Evolutionary conservation across 2,329 filamentous ascomycete genomes (phyloP), one percentile per base, ranked within the genome.

Genomic region (Myriangium duriaei): DNA sequence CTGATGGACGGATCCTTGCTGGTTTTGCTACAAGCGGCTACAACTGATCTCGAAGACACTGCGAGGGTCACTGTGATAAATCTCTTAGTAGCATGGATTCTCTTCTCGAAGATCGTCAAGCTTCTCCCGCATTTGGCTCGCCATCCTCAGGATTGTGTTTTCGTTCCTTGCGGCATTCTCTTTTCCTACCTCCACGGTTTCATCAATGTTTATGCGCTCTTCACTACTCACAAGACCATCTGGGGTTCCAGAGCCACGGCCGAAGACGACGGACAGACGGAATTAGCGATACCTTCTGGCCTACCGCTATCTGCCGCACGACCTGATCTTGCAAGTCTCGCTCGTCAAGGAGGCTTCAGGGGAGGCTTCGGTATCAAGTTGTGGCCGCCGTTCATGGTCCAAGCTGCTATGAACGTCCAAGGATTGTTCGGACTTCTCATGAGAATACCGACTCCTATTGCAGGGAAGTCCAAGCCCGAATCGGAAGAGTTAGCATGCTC

Each of bases 111-210:
- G 60, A 50, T 66, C 12, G 54, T 75, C 45, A 79, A 79, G 59
- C 55, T 74, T 11, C 51, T 67, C 1, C 62, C 68, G 0, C 67
- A 76, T 48, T 69, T 75, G 43, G 38, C 48, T 3, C 61, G 60
- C 0, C 43, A 76, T 43, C 74, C 73, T 0, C 40, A 49, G 1
- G 74, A 80, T 49, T 43, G 74, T 2, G 34, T 57, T 0, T 64
- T 69, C 40, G 55, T 78, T 1, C 64, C 68, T 0, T 56, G 50
- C 0, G 67, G 70, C 31, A 48, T 77, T 11, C 7, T 61, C 0
- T 80, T 78, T 49, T 68, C 61, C 1, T 80, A 77, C 46, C 52
- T 60, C 26, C 74, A 79, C 50, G 67, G 67, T 16, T 48, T 72
- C 2, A 62, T 79, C 51, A 79, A 77, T 56, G 17, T 76, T 0